A percentile compares a stretch with the other conserved stretches of the same genome.
These are phyloP conservation scores for Neodidymelliopsis sp. DNA, from an alignment of 2,329 filamentous ascomycete genomes.

Conservation along the genomic window DNA sequence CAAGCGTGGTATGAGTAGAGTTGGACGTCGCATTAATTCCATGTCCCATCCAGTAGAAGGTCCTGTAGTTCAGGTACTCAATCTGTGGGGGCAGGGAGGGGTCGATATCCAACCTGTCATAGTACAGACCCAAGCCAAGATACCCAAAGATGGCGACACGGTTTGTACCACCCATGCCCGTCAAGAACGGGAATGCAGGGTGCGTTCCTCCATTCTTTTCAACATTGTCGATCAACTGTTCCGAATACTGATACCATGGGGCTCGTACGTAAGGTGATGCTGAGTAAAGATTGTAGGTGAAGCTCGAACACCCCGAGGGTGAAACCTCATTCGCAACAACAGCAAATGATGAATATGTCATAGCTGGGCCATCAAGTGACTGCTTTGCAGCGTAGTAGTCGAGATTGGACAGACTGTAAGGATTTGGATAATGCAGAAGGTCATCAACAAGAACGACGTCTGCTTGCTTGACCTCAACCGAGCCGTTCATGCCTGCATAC, in stretches of 20 bases:
- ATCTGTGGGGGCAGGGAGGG: slow-evolving; percentile 70
- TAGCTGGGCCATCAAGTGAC: slow-evolving; percentile 71
- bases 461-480: slow-evolving; percentile 72
- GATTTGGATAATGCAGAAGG: slow-evolving; percentile 66
- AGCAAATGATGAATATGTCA: slow-evolving; percentile 76
- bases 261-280: slow-evolving; percentile 69
- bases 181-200: slow-evolving; percentile 75
- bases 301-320: slow-evolving; percentile 71
- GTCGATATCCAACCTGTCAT: slow-evolving; percentile 67
- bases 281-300: slow-evolving; percentile 71
- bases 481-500: slow-evolving; percentile 71
- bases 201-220: slow-evolving; percentile 69
- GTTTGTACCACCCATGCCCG: slow-evolving; percentile 73
- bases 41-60: slow-evolving; percentile 72
- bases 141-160: slow-evolving; percentile 74
- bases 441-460: slow-evolving; percentile 73
- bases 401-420: slow-evolving; percentile 64
- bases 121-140: slow-evolving; percentile 67
- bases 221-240: slow-evolving; percentile 70
- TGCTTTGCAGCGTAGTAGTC: slow-evolving; percentile 76
- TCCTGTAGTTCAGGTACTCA: slow-evolving; percentile 65
- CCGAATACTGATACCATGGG: slow-evolving; percentile 75
- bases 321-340: slow-evolving; percentile 71
- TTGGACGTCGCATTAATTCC: slow-evolving; percentile 69
- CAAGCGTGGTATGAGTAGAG: slow-evolving; percentile 69